Percentiles rank a stretch among this genome's conserved stretches.
Evolutionary conservation across 163 green algal genomes (phyloP).

Genomic region (Coccomyxa subellipsoidea): DNA sequence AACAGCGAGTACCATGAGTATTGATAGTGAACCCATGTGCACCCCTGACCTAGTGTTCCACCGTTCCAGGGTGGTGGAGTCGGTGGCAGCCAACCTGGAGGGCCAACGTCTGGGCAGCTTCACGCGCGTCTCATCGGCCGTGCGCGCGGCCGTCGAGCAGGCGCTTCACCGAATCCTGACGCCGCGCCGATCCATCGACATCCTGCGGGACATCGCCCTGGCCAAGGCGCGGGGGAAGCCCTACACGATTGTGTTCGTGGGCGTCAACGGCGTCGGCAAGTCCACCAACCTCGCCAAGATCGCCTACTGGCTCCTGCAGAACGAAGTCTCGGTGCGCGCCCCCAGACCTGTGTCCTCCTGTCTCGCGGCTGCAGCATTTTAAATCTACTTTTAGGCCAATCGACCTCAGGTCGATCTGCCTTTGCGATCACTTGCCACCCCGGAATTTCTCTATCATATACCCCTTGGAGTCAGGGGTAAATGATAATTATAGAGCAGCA

Average conservation of each 20-base stretch:
- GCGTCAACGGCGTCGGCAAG: conserved; percentile 99
- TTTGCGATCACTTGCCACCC: too few species aligned
- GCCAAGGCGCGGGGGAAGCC: conserved; percentile 56
- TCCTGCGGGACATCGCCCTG: conserved; percentile 65
- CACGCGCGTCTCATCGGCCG: conserved; percentile 67
- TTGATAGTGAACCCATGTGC: too few species aligned
- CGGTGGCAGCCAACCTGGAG: conserved; percentile 69
- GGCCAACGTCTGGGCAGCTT: conserved; percentile 85
- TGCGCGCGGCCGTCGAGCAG: conserved; percentile 81
- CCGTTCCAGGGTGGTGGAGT: conserved; percentile 55
- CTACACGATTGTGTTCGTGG: conserved; percentile 97
- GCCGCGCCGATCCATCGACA: conserved; percentile 69
- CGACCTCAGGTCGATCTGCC: too few species aligned
- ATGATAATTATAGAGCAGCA: too few species aligned
- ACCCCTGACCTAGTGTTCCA: too few species aligned
- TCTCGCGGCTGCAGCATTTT: too few species aligned
- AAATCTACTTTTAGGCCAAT: too few species aligned
- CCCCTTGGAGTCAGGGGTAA: too few species aligned
- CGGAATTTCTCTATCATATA: too few species aligned
- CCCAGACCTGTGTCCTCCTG: not conserved
- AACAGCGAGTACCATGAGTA: too few species aligned
- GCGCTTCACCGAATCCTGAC: conserved; percentile 89
- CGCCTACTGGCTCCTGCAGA: conserved; percentile 87
- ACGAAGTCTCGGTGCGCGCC: conserved; percentile 68
- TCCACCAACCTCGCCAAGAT: conserved; percentile 98